These are phyloP conservation scores for Neoscytalidium dimidiatum DNA, from an alignment of 2,329 filamentous ascomycete species.

Conservation along the genomic window DNA sequence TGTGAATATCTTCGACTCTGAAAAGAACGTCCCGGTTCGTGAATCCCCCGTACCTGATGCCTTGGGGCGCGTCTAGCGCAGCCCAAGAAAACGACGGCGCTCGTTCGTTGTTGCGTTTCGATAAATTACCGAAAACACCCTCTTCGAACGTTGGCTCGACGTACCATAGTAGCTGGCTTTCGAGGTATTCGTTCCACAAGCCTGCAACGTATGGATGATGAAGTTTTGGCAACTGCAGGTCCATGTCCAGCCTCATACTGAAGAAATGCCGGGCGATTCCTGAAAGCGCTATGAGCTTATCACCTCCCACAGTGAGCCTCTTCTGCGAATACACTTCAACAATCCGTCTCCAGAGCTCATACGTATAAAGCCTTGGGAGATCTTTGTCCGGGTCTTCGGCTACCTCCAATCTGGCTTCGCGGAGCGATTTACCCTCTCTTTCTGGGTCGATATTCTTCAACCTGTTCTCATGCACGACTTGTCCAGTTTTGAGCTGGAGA, in stretches of 20 bases:
- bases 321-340: slow-evolving; percentile 25
- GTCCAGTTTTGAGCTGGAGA: background rate
- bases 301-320: slow-evolving; percentile 16
- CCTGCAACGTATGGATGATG: slow-evolving; percentile 22
- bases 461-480: background rate
- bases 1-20: slow-evolving; percentile 13
- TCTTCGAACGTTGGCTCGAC: background rate
- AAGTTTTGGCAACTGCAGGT: background rate
- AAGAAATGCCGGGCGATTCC: slow-evolving; percentile 22
- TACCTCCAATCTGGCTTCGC: slow-evolving; percentile 5
- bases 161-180: slow-evolving; percentile 22
- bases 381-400: slow-evolving; percentile 13
- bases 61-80: slow-evolving; percentile 20
- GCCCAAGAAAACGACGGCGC: slow-evolving; percentile 29
- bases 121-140: slow-evolving; percentile 7
- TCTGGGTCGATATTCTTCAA: slow-evolving; percentile 20
- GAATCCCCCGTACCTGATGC: slow-evolving; percentile 24
- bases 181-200: slow-evolving; percentile 23
- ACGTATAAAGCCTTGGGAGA: slow-evolving; percentile 12
- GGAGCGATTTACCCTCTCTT: background rate
- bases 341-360: slow-evolving; percentile 23
- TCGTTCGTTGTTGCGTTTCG: background rate
- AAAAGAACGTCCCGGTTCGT: slow-evolving; percentile 21
- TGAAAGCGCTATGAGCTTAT: slow-evolving; percentile 26
- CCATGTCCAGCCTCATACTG: slow-evolving; percentile 21